Percentiles rank a stretch among this genome's conserved stretches.
Evolutionary conservation across 75 land plant species (phyloP).

Genomic region (Picea sitchensis): DNA sequence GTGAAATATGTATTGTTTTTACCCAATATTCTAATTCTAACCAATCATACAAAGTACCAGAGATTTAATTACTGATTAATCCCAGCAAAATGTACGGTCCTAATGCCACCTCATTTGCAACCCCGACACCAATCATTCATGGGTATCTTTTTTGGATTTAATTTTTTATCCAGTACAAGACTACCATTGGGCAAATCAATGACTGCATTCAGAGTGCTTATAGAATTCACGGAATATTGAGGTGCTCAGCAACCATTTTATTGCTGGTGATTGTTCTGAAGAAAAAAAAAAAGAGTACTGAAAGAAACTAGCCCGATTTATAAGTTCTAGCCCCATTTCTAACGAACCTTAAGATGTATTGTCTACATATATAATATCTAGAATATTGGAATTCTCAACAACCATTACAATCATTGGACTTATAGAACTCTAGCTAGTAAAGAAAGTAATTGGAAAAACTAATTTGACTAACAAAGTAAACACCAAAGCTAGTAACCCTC

Average conservation of each 20-base stretch:
- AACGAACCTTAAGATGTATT: no score
- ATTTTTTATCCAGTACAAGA: neutral
- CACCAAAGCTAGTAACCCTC: neutral
- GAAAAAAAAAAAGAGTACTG: neutral
- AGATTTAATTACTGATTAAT: neutral
- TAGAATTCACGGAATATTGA: neutral
- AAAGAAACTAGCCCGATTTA: neutral
- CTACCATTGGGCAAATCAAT: no score
- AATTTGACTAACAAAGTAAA: neutral
- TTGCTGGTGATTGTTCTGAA: neutral
- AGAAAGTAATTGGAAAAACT: neutral
- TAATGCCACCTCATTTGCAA: neutral
- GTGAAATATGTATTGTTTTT: neutral
- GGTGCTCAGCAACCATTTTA: neutral
- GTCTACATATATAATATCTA: no score
- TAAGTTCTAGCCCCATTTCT: neutral
- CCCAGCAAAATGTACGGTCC: neutral
- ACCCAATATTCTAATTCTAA: neutral
- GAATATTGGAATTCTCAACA: no score
- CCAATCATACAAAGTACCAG: neutral
- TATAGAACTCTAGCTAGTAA: no score
- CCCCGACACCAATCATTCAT: neutral
- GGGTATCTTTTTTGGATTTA: neutral
- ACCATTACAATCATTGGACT: no score
- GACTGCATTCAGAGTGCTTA: no score